Evolutionary conservation across 495 filamentous ascomycete genomes (phyloP), one percentile per base, ranked within the genome.

Genomic region (Hypoxylon intermedium): DNA sequence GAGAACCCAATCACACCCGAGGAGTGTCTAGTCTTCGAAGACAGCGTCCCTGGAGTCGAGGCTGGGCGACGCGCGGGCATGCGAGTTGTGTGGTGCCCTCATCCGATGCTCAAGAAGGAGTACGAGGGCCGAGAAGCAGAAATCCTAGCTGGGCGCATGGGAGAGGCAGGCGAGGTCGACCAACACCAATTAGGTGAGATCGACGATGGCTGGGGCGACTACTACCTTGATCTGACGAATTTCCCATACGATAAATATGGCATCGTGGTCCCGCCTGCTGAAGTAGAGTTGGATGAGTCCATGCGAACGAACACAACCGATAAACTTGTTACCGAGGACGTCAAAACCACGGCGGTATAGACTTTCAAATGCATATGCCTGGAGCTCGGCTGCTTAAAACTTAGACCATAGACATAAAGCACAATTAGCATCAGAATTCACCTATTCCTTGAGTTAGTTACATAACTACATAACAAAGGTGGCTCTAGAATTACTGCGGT

Each of bases 21-120:
- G 63, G 94, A 99, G 71, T 97, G 93, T 73, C 78, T 99, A 6
- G 94, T 99, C 0, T 97, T 99, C 67, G 94, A 99, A 73, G 94
- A 99, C 72, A 87, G 86, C 19, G 93, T 98, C 2, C 90, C 91
- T 0, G 94, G 94, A 0, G 91, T 97, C 0, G 94, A 99, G 76
- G 85, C 93, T 7, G 94, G 92, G 9, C 77, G 94, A 24, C 83
- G 94, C 52, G 94, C 95, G 0, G 95, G 95, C 0, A 98, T 98
- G 95, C 83, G 91, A 58, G 94, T 97, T 6, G 79, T 96, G 0
- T 99, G 94, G 94, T 87, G 85, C 60, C 94, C 94, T 5, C 93
- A 98, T 78, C 83, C 85, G 2, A 90, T 85, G 70, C 73, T 99
- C 20, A 76, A 89, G 76, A 79, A 83, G 64, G 86, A 89, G 69